Conservation (phyloP, 2,329 filamentous ascomycete species). For the Tolypocladium amazonense region DNA sequence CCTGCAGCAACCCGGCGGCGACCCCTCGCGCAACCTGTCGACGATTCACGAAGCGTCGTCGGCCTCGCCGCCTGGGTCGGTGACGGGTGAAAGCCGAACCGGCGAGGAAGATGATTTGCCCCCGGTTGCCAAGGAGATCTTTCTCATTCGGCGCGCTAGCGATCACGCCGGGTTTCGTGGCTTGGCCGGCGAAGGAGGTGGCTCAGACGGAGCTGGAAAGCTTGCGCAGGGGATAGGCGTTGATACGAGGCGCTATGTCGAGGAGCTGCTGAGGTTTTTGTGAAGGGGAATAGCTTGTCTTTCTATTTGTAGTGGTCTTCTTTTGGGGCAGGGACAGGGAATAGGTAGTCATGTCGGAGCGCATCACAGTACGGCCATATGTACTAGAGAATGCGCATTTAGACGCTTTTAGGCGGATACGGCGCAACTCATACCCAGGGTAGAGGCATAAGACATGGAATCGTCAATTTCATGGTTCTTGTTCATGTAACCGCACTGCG, state of each 20-base stretch:
- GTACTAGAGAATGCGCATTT: neutral
- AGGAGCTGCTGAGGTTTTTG: conserved; percentile 55
- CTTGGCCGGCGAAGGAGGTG: conserved; percentile 26
- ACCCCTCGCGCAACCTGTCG: conserved; percentile 9
- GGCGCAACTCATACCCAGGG: neutral
- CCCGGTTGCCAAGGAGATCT: conserved; percentile 44
- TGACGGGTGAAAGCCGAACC: conserved; percentile 1
- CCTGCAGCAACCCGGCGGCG: conserved; percentile 22
- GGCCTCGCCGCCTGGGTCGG: conserved; percentile 6
- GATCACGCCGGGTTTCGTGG: conserved; percentile 35
- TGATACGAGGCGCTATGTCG: conserved; percentile 66
- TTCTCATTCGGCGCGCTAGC: conserved; percentile 49
- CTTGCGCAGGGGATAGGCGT: conserved; percentile 65
- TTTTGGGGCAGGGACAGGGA: neutral
- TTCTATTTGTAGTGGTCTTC: neutral
- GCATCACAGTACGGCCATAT: neutral
- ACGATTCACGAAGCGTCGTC: conserved; percentile 14
- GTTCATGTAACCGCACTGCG: neutral
- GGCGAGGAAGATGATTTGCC: conserved; percentile 4
- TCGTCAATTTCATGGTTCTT: neutral
- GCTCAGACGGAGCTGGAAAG: conserved; percentile 46
- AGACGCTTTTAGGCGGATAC: neutral
- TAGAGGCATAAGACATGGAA: neutral
- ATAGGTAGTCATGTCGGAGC: neutral
- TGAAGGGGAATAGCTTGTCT: conserved; percentile 6